phyloP scores from a whole-genome alignment of 2,329 filamentous ascomycete genomes.

The Monilinia vaccinii-corymbosi region DNA sequence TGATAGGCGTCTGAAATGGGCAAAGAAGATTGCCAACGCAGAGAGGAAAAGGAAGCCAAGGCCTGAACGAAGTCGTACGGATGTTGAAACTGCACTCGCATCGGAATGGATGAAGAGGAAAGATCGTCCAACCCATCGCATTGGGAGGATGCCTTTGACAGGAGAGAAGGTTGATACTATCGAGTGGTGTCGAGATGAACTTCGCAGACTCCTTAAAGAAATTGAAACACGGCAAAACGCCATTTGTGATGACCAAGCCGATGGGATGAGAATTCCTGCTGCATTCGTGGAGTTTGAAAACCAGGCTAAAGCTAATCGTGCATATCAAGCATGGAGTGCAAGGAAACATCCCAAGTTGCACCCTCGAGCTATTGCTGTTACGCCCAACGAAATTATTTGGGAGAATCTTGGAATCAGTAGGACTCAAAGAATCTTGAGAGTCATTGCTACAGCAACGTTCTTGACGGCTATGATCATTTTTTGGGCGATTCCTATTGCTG shows the following conservation, averaged over 20 bases:
- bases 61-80: constrained; percentile 37
- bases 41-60: constrained; percentile 18
- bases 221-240: constrained; percentile 58
- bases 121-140: constrained; percentile 65
- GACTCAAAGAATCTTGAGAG: constrained; percentile 69
- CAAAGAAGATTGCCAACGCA: constrained; percentile 39
- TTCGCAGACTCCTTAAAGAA: constrained; percentile 63
- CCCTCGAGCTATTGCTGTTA: constrained; percentile 71
- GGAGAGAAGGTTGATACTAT: constrained; percentile 93
- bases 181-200: constrained; percentile 72
- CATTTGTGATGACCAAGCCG: constrained; percentile 47
- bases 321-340: constrained; percentile 76
- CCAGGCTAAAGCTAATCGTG: constrained; percentile 74
- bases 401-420: constrained; percentile 70
- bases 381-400: constrained; percentile 81
- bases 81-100: constrained; percentile 58
- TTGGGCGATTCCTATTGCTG: constrained; percentile 66
- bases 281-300: constrained; percentile 85
- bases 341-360: constrained; percentile 73
- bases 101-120: constrained; percentile 64
- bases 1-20: constrained; percentile 44
- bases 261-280: constrained; percentile 45
- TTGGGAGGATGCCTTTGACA: constrained; percentile 59
- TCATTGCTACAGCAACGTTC: constrained; percentile 57
- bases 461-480: constrained; percentile 75